Conservation (phyloP, 768 basidiomycete species). For the Lepiota brunneoincarnata region DNA sequence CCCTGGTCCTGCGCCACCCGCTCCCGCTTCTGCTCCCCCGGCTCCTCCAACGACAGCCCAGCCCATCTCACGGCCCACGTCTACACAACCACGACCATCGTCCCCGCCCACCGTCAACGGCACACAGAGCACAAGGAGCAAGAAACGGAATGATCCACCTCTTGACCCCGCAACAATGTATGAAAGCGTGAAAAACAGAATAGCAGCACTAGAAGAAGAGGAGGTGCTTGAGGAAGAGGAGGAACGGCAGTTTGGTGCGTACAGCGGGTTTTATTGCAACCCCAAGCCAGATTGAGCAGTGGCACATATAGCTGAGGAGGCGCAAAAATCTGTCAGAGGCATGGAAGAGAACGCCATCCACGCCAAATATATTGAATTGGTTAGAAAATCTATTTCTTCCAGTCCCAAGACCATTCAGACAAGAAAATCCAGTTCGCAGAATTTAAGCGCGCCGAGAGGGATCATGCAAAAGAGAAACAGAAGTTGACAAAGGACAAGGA, state of each 20-base stretch:
- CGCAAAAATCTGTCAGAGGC: slow-evolving; percentile 80
- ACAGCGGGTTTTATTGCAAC: slow-evolving; percentile 1
- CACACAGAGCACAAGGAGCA: slow-evolving; percentile 47
- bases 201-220: slow-evolving; percentile 87
- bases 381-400: slow-evolving; percentile 34
- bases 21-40: slow-evolving; percentile 57
- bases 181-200: slow-evolving; percentile 83
- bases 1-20: slow-evolving; percentile 57
- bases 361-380: slow-evolving; percentile 85
- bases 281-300: slow-evolving; percentile 18
- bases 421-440: slow-evolving; percentile 69
- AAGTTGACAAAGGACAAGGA: slow-evolving; percentile 90
- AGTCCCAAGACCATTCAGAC: slow-evolving; percentile 14
- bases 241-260: slow-evolving; percentile 72
- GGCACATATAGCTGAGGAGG: slow-evolving; percentile 69
- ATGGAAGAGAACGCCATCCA: slow-evolving; percentile 82
- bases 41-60: slow-evolving; percentile 44
- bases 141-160: slow-evolving; percentile 71
- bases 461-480: slow-evolving; percentile 90
- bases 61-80: slow-evolving; percentile 27
- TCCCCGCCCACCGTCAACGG: slow-evolving; percentile 22
- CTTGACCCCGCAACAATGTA: slow-evolving; percentile 86
- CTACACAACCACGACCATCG: slow-evolving; percentile 24
- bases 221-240: slow-evolving; percentile 87
- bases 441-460: slow-evolving; percentile 81